Percentiles rank a stretch among this genome's conserved stretches.
Evolutionary conservation across 805 yeast genomes (phyloP).

Genomic region (Tetrapisispora pingtungensis): DNA sequence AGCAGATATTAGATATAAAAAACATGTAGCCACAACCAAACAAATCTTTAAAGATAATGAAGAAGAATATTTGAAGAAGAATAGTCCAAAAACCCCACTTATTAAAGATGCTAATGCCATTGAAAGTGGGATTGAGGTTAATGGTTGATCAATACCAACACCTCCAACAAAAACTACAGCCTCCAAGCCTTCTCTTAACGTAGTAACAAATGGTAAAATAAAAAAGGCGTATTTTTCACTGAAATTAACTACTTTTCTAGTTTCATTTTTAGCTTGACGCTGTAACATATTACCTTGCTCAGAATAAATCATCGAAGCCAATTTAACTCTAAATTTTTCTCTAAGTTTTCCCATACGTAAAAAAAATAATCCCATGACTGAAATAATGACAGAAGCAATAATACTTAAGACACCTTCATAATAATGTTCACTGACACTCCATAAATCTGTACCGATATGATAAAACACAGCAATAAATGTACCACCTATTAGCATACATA

Average conservation of each 20-base stretch:
- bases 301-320: constrained; percentile 35
- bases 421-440: constrained; percentile 79
- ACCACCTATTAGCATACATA: constrained; percentile 67
- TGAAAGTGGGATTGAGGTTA: constrained; percentile 55
- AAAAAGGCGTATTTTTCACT: constrained; percentile 59
- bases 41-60: constrained; percentile 67
- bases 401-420: constrained; percentile 85
- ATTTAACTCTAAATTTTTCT: constrained; percentile 66
- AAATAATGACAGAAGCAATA: constrained; percentile 66
- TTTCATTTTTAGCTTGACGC: constrained; percentile 12
- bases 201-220: constrained; percentile 73
- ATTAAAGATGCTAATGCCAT: constrained; percentile 45
- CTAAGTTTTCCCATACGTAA: constrained; percentile 72
- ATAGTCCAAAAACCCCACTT: constrained; percentile 56
- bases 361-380: constrained; percentile 79
- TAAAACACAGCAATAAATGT: constrained; percentile 62
- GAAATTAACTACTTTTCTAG: constrained; percentile 27
- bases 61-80: constrained; percentile 69
- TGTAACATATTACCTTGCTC: constrained; percentile 14
- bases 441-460: constrained; percentile 67
- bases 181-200: constrained; percentile 82
- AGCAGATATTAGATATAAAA: constrained; percentile 75
- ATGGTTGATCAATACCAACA: constrained; percentile 64
- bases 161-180: constrained; percentile 91
- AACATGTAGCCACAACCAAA: constrained; percentile 64